Conservation (phyloP, 2,329 filamentous ascomycete genomes). For the Aspergillus quadricinctus region DNA sequence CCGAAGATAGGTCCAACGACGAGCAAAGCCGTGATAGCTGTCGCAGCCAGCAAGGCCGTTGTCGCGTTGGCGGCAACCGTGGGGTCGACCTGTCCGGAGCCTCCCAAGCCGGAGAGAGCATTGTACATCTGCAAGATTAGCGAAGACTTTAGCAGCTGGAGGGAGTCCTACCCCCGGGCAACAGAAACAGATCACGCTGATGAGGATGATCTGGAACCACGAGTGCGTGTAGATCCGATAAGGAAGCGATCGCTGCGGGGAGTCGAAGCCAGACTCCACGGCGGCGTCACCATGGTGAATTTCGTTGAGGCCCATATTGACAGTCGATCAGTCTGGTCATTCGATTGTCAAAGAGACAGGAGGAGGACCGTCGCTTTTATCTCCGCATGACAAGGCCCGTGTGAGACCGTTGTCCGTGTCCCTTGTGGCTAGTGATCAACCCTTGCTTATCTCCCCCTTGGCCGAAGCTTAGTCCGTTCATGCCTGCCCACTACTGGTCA, state of each 20-base stretch:
- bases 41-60: slow-evolving; percentile 43
- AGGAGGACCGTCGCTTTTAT: neutral
- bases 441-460: neutral
- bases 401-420: neutral
- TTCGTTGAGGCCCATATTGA: slow-evolving; percentile 2
- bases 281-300: neutral
- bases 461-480: neutral
- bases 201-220: slow-evolving; percentile 48
- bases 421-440: neutral
- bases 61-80: slow-evolving; percentile 46
- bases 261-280: slow-evolving; percentile 15
- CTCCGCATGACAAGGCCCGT: neutral
- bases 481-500: neutral
- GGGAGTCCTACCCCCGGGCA: slow-evolving; percentile 31
- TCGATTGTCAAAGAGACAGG: neutral
- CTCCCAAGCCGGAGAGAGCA: slow-evolving; percentile 44
- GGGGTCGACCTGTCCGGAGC: slow-evolving; percentile 44
- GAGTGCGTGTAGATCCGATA: slow-evolving; percentile 38
- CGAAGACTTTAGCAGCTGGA: neutral
- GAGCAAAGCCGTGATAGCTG: slow-evolving; percentile 42
- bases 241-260: slow-evolving; percentile 8
- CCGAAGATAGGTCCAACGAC: slow-evolving; percentile 44
- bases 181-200: slow-evolving; percentile 49
- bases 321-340: neutral
- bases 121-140: slow-evolving; percentile 43